phyloP scores from a whole-genome alignment of 106 monocot species.

The Xerophyta viscosa region DNA sequence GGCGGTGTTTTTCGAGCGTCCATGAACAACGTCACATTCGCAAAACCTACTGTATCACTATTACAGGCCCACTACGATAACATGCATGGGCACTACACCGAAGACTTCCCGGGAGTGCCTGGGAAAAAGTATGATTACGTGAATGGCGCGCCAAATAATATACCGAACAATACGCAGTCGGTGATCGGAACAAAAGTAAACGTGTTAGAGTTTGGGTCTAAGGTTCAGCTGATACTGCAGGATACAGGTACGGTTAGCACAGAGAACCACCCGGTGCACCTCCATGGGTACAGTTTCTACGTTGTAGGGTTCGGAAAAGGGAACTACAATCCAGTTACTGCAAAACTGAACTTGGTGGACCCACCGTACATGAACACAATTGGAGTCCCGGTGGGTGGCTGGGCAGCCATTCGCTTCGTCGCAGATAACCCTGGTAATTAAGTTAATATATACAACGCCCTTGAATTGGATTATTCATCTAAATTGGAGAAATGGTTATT shows the following conservation, averaged over 20 bases:
- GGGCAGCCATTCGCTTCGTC: conserved; percentile 41
- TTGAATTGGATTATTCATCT: too few species aligned
- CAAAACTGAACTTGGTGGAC: conserved; percentile 30
- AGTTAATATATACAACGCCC: not conserved
- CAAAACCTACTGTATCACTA: conserved; percentile 12
- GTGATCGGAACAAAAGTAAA: conserved; percentile 10
- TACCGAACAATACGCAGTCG: conserved; percentile 12
- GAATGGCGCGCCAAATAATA: conserved; percentile 28
- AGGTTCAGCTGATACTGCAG: conserved; percentile 34
- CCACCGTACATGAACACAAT: conserved; percentile 35
- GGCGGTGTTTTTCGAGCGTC: conserved; percentile 16
- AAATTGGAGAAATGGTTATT: not conserved
- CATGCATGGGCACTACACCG: conserved; percentile 7
- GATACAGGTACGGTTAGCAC: conserved; percentile 23
- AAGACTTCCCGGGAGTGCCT: conserved; percentile 21
- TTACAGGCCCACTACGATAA: conserved; percentile 23
- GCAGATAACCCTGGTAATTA: conserved; percentile 31
- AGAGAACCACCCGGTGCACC: conserved; percentile 48
- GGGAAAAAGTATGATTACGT: conserved; percentile 21
- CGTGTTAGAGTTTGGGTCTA: conserved; percentile 18
- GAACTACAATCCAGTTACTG: conserved; percentile 25
- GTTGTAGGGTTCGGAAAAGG: conserved; percentile 35
- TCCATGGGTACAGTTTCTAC: conserved; percentile 44
- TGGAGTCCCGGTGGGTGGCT: conserved; percentile 38
- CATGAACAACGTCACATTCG: conserved; percentile 31